Conservation (phyloP, 1,284 basidiomycete genomes). For the Tilletia walkeri region DNA sequence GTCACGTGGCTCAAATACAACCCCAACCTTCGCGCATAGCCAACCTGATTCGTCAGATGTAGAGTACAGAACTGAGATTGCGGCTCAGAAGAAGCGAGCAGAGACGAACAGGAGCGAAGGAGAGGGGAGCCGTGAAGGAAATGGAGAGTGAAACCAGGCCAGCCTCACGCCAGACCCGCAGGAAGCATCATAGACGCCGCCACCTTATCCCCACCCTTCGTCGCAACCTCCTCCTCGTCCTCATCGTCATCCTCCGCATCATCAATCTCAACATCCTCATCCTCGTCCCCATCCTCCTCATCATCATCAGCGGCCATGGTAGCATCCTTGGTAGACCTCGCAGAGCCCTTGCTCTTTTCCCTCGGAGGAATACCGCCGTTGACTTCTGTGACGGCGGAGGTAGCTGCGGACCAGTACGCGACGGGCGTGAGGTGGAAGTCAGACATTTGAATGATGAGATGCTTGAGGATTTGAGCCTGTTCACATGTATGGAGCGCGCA, state of each 20-base stretch:
- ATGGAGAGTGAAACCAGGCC: too few relatives aligned
- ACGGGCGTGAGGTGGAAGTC: conserved; percentile 51
- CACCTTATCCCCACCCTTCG: conserved; percentile 36
- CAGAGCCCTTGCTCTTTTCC: conserved; percentile 33
- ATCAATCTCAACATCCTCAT: conserved; percentile 26
- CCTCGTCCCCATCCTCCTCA: conserved; percentile 20
- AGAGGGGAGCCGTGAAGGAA: neutral
- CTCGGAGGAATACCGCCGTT: conserved; percentile 9
- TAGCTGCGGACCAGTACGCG: conserved; percentile 48
- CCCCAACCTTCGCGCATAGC: too few relatives aligned
- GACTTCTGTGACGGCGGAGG: conserved; percentile 62
- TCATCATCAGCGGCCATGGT: conserved; percentile 1
- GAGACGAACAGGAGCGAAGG: neutral
- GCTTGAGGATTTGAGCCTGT: conserved; percentile 53
- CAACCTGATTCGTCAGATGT: neutral
- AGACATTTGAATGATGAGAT: conserved; percentile 50
- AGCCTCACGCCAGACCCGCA: conserved; percentile 26
- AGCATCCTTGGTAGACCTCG: conserved; percentile 23
- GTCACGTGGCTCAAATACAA: neutral
- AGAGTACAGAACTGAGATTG: conserved; percentile 1
- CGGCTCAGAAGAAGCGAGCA: neutral
- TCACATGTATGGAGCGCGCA: neutral
- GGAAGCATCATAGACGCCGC: conserved; percentile 46
- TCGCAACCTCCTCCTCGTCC: conserved; percentile 32
- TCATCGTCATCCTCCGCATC: conserved; percentile 29